Base-by-base conservation (phyloP, 768 basidiomycete species). In the Boletus rex-veris region DNA sequence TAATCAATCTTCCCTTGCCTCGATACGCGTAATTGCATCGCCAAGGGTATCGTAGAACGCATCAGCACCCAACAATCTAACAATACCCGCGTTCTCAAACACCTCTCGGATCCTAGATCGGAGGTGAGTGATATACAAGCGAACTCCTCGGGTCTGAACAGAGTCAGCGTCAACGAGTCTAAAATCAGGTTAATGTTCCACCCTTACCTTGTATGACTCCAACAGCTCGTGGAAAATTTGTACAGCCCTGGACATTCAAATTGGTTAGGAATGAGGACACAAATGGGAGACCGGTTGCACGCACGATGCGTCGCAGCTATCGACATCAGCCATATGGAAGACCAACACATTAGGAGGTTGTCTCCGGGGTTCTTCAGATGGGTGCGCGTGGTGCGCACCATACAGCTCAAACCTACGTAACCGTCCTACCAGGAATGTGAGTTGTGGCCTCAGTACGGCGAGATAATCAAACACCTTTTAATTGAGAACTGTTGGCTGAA, bases 311-410 rank as follows among this genome's bases (percentile, higher is more conserved):
- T 99, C 96, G 55, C 91, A 85, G 16, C 77, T 81, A 53, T 94
- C 91, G 4, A 97, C 88, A 71, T 98, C 96, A 12, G 88, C 86
- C 78, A 98, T 80, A 62, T 98, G 95, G 71, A 99, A 94, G 19
- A 97, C 91, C 21, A 98, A 71, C 3, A 84, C 84, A 12, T 78
- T 81, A 5, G 93, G 86, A 53, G 86, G 79, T 50, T 84, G 81
- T 57, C 93, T 77, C 14, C 83, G 77, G 0, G 90, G 95, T 52
- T 80, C 85, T 57, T 98, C 96, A 2, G 91, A 92, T 0, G 97
- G 97, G 73, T 98, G 97, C 19, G 78, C 83, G 58, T 77, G 83
- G 43, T 82, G 76, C 9, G 81, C 71, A 2, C 96, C 96, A 62
- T 98, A 99, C 42, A 96, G 69, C 62, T 99, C 96, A 47, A 99